phyloP scores from a whole-genome alignment of 345 rosid genomes.

The Mangifera indica region DNA sequence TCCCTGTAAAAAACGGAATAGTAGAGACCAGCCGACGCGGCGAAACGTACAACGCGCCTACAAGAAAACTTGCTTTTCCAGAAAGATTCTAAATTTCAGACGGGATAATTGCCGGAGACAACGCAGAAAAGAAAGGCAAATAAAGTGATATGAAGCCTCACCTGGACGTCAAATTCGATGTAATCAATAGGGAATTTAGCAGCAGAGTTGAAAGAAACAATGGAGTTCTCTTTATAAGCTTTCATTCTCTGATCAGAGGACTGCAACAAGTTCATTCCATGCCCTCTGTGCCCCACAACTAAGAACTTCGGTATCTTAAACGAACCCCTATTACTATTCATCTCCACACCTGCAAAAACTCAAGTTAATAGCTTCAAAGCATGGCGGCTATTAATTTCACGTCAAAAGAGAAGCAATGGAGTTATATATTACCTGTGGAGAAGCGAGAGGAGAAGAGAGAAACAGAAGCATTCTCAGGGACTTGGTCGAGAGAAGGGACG shows the following conservation, averaged over 20 bases:
- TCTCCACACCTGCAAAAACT: conserved; percentile 36
- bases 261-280: conserved; percentile 75
- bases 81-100: background rate
- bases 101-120: background rate
- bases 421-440: conserved; percentile 32
- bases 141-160: conserved; percentile 7
- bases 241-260: conserved; percentile 61
- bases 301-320: conserved; percentile 56
- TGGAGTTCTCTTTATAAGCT: conserved; percentile 75
- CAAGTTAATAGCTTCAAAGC: background rate
- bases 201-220: conserved; percentile 72
- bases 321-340: conserved; percentile 26
- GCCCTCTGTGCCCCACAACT: conserved; percentile 90
- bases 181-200: conserved; percentile 71
- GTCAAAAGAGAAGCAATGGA: background rate
- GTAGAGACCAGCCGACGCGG: conserved; percentile 26
- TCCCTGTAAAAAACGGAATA: conserved; percentile 5
- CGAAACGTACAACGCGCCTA: conserved; percentile 13
- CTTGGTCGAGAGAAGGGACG: conserved; percentile 69
- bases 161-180: conserved; percentile 99
- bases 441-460: conserved; percentile 37
- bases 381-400: background rate
- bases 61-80: background rate
- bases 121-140: background rate
- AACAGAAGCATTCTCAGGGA: conserved; percentile 52